Percentiles rank a stretch among this genome's conserved stretches.
Conservation (phyloP, 345 rosid species). For the Populus simonii region DNA sequence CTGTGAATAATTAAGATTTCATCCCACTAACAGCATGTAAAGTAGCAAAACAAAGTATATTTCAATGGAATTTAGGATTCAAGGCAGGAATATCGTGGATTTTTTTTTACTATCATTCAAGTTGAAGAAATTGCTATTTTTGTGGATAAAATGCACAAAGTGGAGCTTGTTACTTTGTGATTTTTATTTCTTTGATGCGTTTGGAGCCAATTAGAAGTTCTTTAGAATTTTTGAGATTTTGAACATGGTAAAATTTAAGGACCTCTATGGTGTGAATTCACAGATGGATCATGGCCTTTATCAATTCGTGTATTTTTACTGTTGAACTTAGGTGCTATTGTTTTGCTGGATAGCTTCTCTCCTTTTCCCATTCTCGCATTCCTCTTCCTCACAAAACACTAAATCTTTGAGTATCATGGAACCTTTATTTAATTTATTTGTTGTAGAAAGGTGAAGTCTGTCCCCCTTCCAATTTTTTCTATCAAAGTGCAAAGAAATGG, state of each 20-base stretch:
- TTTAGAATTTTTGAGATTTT: background rate
- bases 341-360: background rate
- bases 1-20: background rate
- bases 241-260: background rate
- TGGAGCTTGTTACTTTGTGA: background rate
- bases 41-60: background rate
- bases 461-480: background rate
- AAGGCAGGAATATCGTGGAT: background rate
- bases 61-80: background rate
- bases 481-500: background rate
- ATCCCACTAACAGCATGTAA: background rate
- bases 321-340: background rate
- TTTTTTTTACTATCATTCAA: background rate
- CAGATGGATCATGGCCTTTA: background rate
- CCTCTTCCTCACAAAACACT: background rate
- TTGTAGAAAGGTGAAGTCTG: background rate
- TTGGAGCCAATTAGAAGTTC: background rate
- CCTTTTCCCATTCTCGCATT: background rate
- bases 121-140: background rate
- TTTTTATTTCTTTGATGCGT: background rate
- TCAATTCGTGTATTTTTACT: background rate
- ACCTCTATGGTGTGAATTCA: background rate
- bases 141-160: background rate
- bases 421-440: background rate
- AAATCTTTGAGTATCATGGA: background rate